These are phyloP conservation scores for Lasiodiplodia citricola DNA, from an alignment of 2,329 filamentous ascomycete genomes.

Conservation along the genomic window DNA sequence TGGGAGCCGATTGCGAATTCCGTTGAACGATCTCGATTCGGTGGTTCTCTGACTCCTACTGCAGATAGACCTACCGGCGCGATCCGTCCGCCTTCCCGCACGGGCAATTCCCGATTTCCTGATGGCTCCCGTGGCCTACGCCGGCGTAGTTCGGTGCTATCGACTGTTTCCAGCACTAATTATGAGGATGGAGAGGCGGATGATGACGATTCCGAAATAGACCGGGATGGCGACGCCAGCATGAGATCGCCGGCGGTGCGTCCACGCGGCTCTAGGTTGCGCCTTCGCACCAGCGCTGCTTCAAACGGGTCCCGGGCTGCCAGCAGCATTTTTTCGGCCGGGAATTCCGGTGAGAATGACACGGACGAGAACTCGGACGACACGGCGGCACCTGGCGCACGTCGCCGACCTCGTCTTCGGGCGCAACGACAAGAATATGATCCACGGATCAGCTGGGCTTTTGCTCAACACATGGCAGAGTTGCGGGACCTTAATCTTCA, in stretches of 20 bases:
- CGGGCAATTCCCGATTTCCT: constrained; percentile 39
- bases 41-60: constrained; percentile 54
- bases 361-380: constrained; percentile 46
- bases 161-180: constrained; percentile 38
- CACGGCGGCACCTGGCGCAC: constrained; percentile 40
- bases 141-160: constrained; percentile 44
- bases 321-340: constrained; percentile 35
- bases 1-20: constrained; percentile 52
- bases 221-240: constrained; percentile 44
- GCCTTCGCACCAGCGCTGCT: constrained; percentile 38
- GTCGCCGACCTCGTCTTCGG: constrained; percentile 32
- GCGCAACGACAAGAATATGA: constrained; percentile 44
- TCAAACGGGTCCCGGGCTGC: constrained; percentile 35
- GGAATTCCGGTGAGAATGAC: constrained; percentile 39
- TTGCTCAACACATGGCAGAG: constrained; percentile 47
- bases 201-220: constrained; percentile 47
- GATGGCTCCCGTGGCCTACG: constrained; percentile 46
- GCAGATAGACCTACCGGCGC: constrained; percentile 50
- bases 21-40: constrained; percentile 51
- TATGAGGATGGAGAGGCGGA: constrained; percentile 51
- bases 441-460: constrained; percentile 49
- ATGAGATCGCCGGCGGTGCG: constrained; percentile 44
- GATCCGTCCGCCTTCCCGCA: constrained; percentile 47
- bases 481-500: constrained; percentile 40
- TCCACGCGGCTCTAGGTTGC: constrained; percentile 41